Evolutionary conservation across 352 stramenopile genomes (phyloP).

Genomic region (Blastocystis sp.): DNA sequence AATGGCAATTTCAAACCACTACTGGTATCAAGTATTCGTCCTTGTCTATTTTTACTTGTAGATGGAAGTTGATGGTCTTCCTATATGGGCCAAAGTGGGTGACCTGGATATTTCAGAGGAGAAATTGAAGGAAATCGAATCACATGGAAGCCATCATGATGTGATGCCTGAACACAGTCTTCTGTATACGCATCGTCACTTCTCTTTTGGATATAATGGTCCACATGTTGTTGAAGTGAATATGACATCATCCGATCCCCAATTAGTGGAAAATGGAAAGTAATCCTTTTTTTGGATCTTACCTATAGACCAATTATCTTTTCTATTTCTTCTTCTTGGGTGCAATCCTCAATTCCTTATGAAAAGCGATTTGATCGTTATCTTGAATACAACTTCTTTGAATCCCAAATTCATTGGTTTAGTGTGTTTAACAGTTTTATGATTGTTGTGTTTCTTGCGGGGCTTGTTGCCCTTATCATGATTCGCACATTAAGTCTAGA

Average conservation of each 20-base stretch:
- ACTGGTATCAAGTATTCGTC: slow-evolving; percentile 95
- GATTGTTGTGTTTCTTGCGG: slow-evolving; percentile 92
- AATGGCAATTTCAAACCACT: slow-evolving; percentile 89
- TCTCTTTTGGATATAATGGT: slow-evolving; percentile 92
- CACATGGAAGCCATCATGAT: slow-evolving; percentile 69
- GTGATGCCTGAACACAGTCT: slow-evolving; percentile 70
- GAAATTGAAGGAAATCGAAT: slow-evolving; percentile 78
- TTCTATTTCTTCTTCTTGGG: slow-evolving; percentile 86
- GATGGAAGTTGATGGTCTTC: slow-evolving; percentile 87
- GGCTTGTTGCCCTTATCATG: slow-evolving; percentile 87
- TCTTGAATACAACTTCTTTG: slow-evolving; percentile 96
- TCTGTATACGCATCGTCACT: slow-evolving; percentile 93
- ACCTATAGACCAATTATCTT: slow-evolving; percentile 85
- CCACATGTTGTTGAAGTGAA: slow-evolving; percentile 95
- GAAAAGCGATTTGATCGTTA: slow-evolving; percentile 93
- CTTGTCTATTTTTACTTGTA: neutral
- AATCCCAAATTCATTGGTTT: slow-evolving; percentile 98
- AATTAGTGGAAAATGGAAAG: slow-evolving; percentile 74
- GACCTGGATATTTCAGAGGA: slow-evolving; percentile 87
- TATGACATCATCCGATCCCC: slow-evolving; percentile 84
- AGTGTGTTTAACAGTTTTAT: slow-evolving; percentile 95
- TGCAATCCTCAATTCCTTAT: slow-evolving; percentile 85
- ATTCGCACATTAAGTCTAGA: slow-evolving; percentile 87
- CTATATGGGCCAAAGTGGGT: slow-evolving; percentile 94
- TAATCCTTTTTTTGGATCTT: slow-evolving; percentile 80